Percentiles rank a stretch among this genome's conserved stretches.
Conservation (phyloP, 495 filamentous ascomycete genomes). For the Penicillium argentinense region DNA sequence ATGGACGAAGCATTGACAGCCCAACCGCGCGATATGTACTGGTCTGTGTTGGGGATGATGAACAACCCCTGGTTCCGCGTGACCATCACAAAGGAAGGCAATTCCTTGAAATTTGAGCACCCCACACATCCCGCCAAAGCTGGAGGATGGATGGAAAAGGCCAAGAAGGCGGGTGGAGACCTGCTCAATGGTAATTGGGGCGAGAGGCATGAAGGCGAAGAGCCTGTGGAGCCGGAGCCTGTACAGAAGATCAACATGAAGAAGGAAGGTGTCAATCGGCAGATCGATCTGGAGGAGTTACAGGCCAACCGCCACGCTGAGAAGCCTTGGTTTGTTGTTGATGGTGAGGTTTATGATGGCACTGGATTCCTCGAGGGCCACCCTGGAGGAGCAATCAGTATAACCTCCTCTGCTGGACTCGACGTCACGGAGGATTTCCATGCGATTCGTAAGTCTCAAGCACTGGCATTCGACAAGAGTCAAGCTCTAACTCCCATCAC, state of each 20-base stretch:
- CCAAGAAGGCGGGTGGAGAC: constrained; percentile 86
- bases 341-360: constrained; percentile 91
- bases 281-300: constrained; percentile 72
- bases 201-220: constrained; percentile 64
- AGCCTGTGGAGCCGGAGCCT: constrained; percentile 38
- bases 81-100: constrained; percentile 69
- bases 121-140: constrained; percentile 81
- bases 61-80: constrained; percentile 96
- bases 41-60: constrained; percentile 98
- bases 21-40: constrained; percentile 95
- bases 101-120: constrained; percentile 78
- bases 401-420: constrained; percentile 77
- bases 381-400: constrained; percentile 87
- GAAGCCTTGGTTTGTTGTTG: constrained; percentile 87
- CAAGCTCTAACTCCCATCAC: constrained; percentile 4
- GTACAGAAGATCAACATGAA: constrained; percentile 80
- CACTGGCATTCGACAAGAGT: too few relatives aligned
- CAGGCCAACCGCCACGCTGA: constrained; percentile 63
- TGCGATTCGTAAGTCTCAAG: constrained; percentile 75
- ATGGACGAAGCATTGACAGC: constrained; percentile 92
- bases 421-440: constrained; percentile 94
- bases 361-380: constrained; percentile 80
- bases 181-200: constrained; percentile 86
- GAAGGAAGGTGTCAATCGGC: constrained; percentile 61
- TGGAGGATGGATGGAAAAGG: constrained; percentile 94